phyloP scores from a whole-genome alignment of 2,329 filamentous ascomycete genomes.

The Neofusicoccum sp. region DNA sequence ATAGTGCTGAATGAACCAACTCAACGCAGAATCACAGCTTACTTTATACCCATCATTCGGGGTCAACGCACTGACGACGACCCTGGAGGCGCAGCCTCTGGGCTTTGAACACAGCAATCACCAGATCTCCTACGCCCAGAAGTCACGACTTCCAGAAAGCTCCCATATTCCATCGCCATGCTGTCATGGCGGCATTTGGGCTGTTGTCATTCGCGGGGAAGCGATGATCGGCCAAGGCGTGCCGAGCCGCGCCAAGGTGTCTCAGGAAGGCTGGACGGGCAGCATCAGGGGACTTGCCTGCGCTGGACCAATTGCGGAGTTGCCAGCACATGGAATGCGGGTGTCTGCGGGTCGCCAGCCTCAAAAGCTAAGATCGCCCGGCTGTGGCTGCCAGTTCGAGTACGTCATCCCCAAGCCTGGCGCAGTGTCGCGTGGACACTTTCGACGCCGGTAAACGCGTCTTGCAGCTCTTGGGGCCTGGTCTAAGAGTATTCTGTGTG shows the following conservation, averaged over 20 bases:
- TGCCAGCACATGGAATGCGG: background rate
- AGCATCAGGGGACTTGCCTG: too few species aligned
- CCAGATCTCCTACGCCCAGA: background rate
- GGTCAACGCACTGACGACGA: background rate
- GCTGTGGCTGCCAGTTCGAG: background rate
- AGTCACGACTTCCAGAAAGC: background rate
- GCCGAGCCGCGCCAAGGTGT: conserved; percentile 4
- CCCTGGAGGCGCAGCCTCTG: background rate
- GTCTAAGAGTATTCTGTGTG: background rate
- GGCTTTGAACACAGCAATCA: background rate
- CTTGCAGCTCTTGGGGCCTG: background rate
- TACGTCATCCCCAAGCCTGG: conserved; percentile 11
- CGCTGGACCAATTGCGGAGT: too few species aligned
- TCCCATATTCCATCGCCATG: background rate
- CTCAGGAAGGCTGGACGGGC: conserved; percentile 4
- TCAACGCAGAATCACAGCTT: background rate
- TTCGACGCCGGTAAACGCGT: background rate
- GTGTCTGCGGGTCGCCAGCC: background rate
- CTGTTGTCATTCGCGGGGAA: background rate
- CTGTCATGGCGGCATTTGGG: background rate
- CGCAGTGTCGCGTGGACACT: background rate
- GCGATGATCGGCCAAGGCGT: conserved; percentile 3
- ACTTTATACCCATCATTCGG: background rate
- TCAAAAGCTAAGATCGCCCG: background rate
- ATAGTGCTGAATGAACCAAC: background rate